phyloP scores from a whole-genome alignment of 2,329 filamentous ascomycete species.

The Penicillium expansum region DNA sequence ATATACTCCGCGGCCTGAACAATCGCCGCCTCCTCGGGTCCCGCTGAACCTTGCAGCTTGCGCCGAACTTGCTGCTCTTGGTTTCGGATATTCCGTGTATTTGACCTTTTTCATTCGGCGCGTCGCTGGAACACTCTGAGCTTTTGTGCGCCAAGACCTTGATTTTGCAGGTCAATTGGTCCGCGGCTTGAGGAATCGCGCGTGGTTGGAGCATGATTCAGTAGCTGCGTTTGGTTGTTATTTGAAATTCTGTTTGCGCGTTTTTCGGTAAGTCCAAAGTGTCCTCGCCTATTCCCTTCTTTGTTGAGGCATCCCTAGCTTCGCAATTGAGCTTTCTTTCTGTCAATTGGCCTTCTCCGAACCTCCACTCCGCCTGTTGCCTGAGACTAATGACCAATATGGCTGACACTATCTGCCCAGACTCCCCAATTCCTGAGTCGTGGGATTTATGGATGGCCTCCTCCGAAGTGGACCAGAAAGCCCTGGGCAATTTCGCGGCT shows the following conservation, averaged over 20 bases:
- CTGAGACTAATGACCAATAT: slow-evolving; percentile 9
- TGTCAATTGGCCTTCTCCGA: not conserved
- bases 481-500: slow-evolving; percentile 83
- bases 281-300: slow-evolving; percentile 13
- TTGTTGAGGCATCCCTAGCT: not conserved
- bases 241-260: slow-evolving; percentile 29
- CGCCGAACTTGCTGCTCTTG: not conserved
- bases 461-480: slow-evolving; percentile 96
- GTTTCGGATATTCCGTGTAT: not conserved
- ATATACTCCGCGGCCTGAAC: not conserved
- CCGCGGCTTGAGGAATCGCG: slow-evolving; percentile 16
- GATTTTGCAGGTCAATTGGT: slow-evolving; percentile 7
- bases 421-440: slow-evolving; percentile 31
- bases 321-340: not conserved
- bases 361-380: not conserved
- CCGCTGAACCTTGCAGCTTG: not conserved
- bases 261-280: slow-evolving; percentile 29
- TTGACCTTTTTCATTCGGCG: not conserved
- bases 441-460: slow-evolving; percentile 72
- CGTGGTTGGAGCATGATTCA: slow-evolving; percentile 31
- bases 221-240: slow-evolving; percentile 24
- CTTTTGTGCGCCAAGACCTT: not conserved
- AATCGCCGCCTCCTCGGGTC: not conserved
- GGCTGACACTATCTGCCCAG: slow-evolving; percentile 30
- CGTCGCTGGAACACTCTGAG: not conserved